Percentiles rank a stretch among this genome's conserved stretches.
Conservation (phyloP, 768 basidiomycete species). For the Rhodosporidiobolus odoratus region DNA sequence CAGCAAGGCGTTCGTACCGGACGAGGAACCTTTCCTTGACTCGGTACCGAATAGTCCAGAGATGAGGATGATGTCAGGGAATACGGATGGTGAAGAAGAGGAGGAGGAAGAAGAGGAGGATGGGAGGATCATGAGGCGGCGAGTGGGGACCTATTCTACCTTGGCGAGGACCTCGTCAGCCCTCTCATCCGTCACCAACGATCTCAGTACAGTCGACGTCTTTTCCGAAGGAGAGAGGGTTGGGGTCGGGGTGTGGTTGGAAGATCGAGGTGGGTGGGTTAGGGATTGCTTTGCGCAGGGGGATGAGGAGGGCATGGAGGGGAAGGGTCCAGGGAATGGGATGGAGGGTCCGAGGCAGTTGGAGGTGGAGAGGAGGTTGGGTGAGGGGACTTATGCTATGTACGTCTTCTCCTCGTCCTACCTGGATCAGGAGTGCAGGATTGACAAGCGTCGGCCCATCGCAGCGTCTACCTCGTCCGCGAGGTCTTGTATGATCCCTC, state of each 20-base stretch:
- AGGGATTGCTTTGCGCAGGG: constrained; percentile 74
- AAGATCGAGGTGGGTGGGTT: constrained; percentile 61
- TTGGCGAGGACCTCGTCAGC: background rate
- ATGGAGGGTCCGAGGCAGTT: constrained; percentile 35
- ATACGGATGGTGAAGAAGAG: background rate
- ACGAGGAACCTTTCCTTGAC: constrained; percentile 28
- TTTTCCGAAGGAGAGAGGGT: constrained; percentile 68
- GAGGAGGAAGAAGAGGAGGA: too few species aligned
- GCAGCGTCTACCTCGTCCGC: constrained; percentile 43
- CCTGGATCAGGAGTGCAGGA: background rate
- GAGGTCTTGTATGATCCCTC: constrained; percentile 42
- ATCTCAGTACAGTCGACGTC: constrained; percentile 44
- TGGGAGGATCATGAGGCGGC: too few species aligned
- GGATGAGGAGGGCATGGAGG: constrained; percentile 6
- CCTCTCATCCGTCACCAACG: constrained; percentile 1
- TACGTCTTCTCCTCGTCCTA: constrained; percentile 1
- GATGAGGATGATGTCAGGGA: too few species aligned
- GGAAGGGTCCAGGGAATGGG: constrained; percentile 31
- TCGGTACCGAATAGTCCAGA: constrained; percentile 12
- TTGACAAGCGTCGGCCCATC: constrained; percentile 15
- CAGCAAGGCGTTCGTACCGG: background rate
- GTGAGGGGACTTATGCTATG: constrained; percentile 39
- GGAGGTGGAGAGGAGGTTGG: constrained; percentile 41
- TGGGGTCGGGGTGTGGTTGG: constrained; percentile 61
- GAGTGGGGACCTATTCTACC: constrained; percentile 27